Conservation (phyloP, 331 rosid genomes). For the Telfairia occidentalis region DNA sequence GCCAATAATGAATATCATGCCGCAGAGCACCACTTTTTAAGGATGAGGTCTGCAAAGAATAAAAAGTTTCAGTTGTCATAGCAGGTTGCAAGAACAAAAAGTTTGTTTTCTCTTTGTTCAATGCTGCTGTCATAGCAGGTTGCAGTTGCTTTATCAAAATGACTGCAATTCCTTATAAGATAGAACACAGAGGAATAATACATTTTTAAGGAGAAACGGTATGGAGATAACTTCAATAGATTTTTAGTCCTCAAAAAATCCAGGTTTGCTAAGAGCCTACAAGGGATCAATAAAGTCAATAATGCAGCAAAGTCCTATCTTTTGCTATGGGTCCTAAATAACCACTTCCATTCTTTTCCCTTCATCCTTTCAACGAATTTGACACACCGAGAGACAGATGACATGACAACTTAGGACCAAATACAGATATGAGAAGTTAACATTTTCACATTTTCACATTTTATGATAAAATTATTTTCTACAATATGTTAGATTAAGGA, state of each 20-base stretch:
- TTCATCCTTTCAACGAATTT: background rate
- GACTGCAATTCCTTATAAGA: background rate
- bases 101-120: background rate
- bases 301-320: background rate
- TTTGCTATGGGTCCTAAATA: background rate
- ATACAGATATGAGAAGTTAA: background rate
- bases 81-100: background rate
- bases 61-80: constrained; percentile 1
- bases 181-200: background rate
- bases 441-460: background rate
- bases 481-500: background rate
- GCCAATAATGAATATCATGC: constrained; percentile 95
- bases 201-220: background rate
- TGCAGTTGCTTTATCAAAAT: constrained; percentile 5
- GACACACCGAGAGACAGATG: background rate
- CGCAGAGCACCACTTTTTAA: constrained; percentile 83
- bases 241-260: background rate
- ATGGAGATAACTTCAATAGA: background rate
- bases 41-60: constrained; percentile 53
- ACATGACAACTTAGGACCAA: background rate
- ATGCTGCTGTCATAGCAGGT: background rate
- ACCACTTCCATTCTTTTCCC: background rate
- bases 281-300: background rate
- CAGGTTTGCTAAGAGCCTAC: background rate
- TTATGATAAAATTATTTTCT: background rate